Conservation (phyloP, 495 filamentous ascomycete genomes). For the Daldinia grandis region DNA sequence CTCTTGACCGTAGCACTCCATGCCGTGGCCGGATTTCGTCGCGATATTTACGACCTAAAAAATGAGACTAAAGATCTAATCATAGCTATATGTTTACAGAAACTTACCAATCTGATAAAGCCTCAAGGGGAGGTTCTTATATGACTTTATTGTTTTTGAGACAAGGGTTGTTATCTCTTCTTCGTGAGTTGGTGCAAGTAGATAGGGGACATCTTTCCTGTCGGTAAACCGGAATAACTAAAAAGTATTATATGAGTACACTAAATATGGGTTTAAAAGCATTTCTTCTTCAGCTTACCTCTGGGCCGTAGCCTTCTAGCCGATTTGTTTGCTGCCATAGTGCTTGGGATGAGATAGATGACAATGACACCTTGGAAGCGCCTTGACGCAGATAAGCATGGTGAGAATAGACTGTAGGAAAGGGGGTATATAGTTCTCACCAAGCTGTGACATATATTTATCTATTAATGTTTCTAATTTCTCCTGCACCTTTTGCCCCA, state of each 20-base stretch:
- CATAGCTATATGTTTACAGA: neutral
- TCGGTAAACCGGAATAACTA: conserved; percentile 85
- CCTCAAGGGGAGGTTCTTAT: conserved; percentile 84
- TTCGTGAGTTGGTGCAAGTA: conserved; percentile 94
- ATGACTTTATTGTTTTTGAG: conserved; percentile 75
- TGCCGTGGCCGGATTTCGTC: conserved; percentile 90
- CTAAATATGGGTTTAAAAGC: neutral
- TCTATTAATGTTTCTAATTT: conserved; percentile 88
- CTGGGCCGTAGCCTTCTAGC: conserved; percentile 67
- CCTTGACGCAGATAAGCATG: conserved; percentile 55
- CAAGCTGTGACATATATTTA: conserved; percentile 82
- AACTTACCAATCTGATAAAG: conserved; percentile 89
- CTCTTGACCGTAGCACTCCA: conserved; percentile 86
- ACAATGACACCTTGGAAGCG: conserved; percentile 87
- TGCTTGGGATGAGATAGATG: conserved; percentile 84
- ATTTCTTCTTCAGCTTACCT: conserved; percentile 55
- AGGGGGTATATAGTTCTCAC: conserved; percentile 53
- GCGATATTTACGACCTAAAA: conserved; percentile 86
- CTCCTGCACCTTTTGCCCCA: conserved; percentile 88
- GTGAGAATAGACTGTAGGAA: neutral
- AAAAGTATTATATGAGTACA: neutral
- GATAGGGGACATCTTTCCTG: conserved; percentile 74
- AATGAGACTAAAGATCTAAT: conserved; percentile 22
- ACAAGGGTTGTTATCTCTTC: conserved; percentile 92
- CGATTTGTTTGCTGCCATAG: conserved; percentile 72